Percentiles rank a stretch among this genome's conserved stretches.
phyloP scores from a whole-genome alignment of 2,329 filamentous ascomycete species.

The Rachicladosporium sp. region DNA sequence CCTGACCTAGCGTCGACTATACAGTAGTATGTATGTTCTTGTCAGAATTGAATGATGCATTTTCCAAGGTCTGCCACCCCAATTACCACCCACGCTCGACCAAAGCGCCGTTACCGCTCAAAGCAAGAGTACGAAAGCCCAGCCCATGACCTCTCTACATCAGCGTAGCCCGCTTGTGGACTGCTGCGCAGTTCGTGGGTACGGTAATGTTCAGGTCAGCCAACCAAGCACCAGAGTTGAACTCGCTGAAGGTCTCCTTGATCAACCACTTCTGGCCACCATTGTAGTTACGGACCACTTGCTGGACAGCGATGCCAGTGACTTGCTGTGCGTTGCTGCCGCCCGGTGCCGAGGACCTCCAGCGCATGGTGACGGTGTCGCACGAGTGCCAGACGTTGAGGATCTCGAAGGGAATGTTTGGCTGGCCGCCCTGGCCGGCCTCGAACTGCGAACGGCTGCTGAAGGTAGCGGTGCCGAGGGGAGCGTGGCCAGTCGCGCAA shows the following conservation, averaged over 20 bases:
- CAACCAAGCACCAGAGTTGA: slow-evolving; percentile 23
- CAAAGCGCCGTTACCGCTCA: no score
- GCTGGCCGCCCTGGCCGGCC: slow-evolving; percentile 16
- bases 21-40: no score
- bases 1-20: no score
- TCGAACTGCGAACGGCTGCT: slow-evolving; percentile 14
- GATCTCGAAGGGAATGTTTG: slow-evolving; percentile 19
- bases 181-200: no score
- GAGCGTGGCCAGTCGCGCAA: slow-evolving; percentile 13
- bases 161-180: no score
- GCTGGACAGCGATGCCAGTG: slow-evolving; percentile 21
- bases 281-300: slow-evolving; percentile 11
- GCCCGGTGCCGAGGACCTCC: slow-evolving; percentile 17
- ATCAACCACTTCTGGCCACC: slow-evolving; percentile 18
- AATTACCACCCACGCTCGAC: no score
- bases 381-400: slow-evolving; percentile 22
- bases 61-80: no score
- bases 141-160: no score
- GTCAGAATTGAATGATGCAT: no score
- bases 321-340: slow-evolving; percentile 13
- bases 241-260: slow-evolving; percentile 22
- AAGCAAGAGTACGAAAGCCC: no score
- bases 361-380: slow-evolving; percentile 19
- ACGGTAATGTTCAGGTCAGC: slow-evolving; percentile 9
- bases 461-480: slow-evolving; percentile 18